These are phyloP conservation scores for Talaromyces albobiverticillius DNA, from an alignment of 2,329 filamentous ascomycete genomes.

Conservation along the genomic window DNA sequence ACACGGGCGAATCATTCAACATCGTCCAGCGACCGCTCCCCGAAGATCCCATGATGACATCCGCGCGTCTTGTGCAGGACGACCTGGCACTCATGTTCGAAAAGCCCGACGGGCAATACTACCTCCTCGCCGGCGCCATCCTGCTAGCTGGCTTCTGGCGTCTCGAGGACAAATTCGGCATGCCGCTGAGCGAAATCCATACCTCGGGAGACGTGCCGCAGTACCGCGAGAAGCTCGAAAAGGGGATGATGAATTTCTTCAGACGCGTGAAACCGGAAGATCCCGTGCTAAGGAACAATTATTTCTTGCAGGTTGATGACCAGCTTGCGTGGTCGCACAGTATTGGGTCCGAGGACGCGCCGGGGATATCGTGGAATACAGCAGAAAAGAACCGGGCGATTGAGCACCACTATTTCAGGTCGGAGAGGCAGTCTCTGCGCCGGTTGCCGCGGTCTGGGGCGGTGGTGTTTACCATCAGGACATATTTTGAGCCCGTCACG, in stretches of 20 bases:
- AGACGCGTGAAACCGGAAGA: slow-evolving; percentile 65
- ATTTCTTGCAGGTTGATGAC: slow-evolving; percentile 85
- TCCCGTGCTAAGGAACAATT: slow-evolving; percentile 70
- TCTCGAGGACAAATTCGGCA: slow-evolving; percentile 74
- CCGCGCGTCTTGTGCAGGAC: slow-evolving; percentile 72
- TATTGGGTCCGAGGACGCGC: slow-evolving; percentile 69
- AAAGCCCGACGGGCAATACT: slow-evolving; percentile 71
- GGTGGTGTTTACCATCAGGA: slow-evolving; percentile 73
- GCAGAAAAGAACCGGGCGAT: slow-evolving; percentile 72
- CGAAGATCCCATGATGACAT: slow-evolving; percentile 77
- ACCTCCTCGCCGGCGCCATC: slow-evolving; percentile 72
- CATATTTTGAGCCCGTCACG: slow-evolving; percentile 72
- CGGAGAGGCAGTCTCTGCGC: slow-evolving; percentile 69
- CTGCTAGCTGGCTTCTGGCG: slow-evolving; percentile 82
- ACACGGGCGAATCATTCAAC: slow-evolving; percentile 71
- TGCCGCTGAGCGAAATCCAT: slow-evolving; percentile 76
- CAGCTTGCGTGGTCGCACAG: slow-evolving; percentile 70
- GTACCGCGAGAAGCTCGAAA: slow-evolving; percentile 68
- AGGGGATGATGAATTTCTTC: slow-evolving; percentile 81
- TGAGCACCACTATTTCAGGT: slow-evolving; percentile 72
- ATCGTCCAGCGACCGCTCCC: slow-evolving; percentile 60
- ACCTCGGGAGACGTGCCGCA: slow-evolving; percentile 73
- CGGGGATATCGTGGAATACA: slow-evolving; percentile 67
- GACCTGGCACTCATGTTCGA: slow-evolving; percentile 84
- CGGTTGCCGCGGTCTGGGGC: slow-evolving; percentile 58